Evolutionary conservation across 2,329 filamentous ascomycete genomes (phyloP), one percentile per base, ranked within the genome.

Genomic region (Talaromyces islandicus): DNA sequence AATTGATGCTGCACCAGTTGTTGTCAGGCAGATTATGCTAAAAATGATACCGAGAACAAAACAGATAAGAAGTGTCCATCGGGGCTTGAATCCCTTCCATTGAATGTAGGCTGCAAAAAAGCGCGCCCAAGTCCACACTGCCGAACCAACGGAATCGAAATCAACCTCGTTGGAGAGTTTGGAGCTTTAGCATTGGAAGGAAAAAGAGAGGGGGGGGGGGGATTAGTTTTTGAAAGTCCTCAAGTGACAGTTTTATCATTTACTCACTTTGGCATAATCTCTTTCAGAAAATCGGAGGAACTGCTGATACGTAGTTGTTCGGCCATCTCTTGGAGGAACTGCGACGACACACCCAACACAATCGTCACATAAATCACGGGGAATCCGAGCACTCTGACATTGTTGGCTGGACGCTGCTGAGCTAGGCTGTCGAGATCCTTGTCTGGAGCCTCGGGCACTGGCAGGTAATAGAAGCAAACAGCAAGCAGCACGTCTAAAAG

Each of bases 401-500:
- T 72, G 62, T 84, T 81, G 29, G 78, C 80, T 25, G 77, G 73
- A n/a, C 81, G 76, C 7, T 80, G 78, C 60, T 81, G 78, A 30
- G 80, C 80, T 4, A 83, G 74, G 52, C 81, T 77, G 62, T 85
- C 81, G 4, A 87, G 73, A 63, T 87, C 83, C n/a, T 80, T 77
- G 64, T 86, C 83, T 1, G 83, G 82, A 3, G 83, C 84, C 71
- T 87, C 85, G 0, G 85, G 85, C 1, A 87, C 75, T 2, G 84
- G 84, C 1, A 86, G 71, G 64, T 87, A 87, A 67, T 83, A 85
- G 69, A 85, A 87, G 2, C 78, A 76, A 14, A 86, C 74, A 2
- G 84, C 84, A 14, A 87, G 75, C 3, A 81, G 69, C 52, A 85
- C 77, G 30, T 81, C 84, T 65, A 86, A 85, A 19, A 87, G 76